phyloP scores from a whole-genome alignment of 768 basidiomycete genomes.

The Leccinum aurantiacum region DNA sequence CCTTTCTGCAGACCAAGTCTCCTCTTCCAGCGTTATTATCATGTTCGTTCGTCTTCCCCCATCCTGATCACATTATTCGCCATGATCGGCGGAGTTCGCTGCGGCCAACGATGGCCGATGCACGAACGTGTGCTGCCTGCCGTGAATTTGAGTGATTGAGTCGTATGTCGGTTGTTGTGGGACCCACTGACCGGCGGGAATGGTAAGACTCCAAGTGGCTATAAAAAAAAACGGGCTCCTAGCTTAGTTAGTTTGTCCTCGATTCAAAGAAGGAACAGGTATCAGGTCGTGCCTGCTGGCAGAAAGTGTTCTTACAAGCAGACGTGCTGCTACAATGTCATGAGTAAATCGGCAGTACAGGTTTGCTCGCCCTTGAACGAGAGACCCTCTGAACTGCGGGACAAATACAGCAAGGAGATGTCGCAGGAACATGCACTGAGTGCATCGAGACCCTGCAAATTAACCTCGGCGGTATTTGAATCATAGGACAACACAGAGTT shows the following conservation, averaged over 20 bases:
- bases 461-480: not conserved
- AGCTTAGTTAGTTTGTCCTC: too few relatives aligned
- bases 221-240: not conserved
- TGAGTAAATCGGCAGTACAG: not conserved
- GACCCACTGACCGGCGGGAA: not conserved
- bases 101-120: not conserved
- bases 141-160: not conserved
- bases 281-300: not conserved
- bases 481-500: not conserved
- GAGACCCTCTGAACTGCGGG: not conserved
- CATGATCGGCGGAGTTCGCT: not conserved
- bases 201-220: not conserved
- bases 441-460: not conserved
- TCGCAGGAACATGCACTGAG: not conserved
- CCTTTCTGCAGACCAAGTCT: not conserved
- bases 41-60: conserved; percentile 8
- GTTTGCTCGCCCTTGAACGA: not conserved
- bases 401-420: not conserved
- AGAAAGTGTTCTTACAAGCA: not conserved
- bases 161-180: not conserved
- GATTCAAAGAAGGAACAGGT: not conserved
- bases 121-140: not conserved
- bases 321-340: not conserved
- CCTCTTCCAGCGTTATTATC: not conserved
- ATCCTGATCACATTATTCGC: not conserved